Conservation (phyloP, 1,284 basidiomycete species). For the Volvariella surrecta region DNA sequence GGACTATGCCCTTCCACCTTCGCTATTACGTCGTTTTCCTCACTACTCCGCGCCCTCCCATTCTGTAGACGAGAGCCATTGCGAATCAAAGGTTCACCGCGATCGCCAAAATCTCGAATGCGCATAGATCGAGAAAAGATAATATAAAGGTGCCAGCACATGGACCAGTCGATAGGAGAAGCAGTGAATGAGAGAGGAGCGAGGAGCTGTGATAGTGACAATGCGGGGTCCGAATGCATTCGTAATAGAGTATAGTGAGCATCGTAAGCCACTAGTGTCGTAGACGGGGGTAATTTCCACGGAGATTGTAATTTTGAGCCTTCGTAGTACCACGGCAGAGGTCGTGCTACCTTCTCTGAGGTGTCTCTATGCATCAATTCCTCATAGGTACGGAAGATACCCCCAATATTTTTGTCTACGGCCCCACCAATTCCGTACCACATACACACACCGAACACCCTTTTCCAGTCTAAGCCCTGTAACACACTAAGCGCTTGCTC, state of each 20-base stretch:
- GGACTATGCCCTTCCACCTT: conserved; percentile 67
- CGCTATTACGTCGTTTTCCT: too few species aligned
- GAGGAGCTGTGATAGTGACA: conserved; percentile 52
- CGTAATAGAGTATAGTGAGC: conserved; percentile 80
- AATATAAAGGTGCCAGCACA: conserved; percentile 93
- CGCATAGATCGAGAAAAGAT: conserved; percentile 79
- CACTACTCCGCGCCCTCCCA: conserved; percentile 27
- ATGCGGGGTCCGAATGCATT: conserved; percentile 62
- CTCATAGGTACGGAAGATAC: conserved; percentile 68
- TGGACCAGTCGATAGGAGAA: conserved; percentile 71
- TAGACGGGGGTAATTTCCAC: conserved; percentile 29
- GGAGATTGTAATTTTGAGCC: conserved; percentile 11
- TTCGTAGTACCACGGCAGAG: conserved; percentile 64
- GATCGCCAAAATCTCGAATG: conserved; percentile 81
- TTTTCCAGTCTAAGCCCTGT: conserved; percentile 91
- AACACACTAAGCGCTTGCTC: conserved; percentile 68
- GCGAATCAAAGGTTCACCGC: conserved; percentile 33
- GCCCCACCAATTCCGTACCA: conserved; percentile 71
- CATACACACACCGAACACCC: conserved; percentile 83
- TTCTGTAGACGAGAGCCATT: conserved; percentile 11
- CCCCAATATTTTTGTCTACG: conserved; percentile 64
- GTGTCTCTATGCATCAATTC: conserved; percentile 32
- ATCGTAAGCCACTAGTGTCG: conserved; percentile 32
- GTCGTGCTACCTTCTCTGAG: conserved; percentile 41
- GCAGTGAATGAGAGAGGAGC: conserved; percentile 71